A percentile compares a stretch with the other conserved stretches of the same genome.
phyloP scores from a whole-genome alignment of 208 protist species.

The Trichomonas vaginalis region DNA sequence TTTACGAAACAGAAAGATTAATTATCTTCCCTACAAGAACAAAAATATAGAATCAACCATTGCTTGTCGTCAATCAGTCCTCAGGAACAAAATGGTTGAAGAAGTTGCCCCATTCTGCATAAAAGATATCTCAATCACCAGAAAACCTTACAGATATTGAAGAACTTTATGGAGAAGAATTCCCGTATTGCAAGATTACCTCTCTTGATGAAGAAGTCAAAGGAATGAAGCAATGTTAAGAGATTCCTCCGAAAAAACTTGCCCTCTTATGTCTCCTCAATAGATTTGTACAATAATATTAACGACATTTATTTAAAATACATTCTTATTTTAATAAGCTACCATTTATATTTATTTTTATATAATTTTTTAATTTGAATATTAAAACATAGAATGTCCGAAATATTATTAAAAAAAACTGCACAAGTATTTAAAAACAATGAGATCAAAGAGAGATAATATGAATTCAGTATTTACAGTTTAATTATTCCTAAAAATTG shows the following conservation, averaged over 20 bases:
- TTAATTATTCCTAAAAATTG: no score
- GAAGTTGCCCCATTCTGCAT: neutral
- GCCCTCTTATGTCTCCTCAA: no score
- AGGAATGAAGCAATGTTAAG: neutral
- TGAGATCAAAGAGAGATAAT: no score
- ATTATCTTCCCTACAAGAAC: constrained; percentile 76
- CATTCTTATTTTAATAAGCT: no score
- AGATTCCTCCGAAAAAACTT: neutral
- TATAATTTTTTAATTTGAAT: no score
- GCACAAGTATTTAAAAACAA: no score
- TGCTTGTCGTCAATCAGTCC: neutral
- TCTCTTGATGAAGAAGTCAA: neutral
- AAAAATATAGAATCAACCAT: neutral
- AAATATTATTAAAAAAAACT: no score
- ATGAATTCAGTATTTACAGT: no score
- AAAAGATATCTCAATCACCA: neutral
- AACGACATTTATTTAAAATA: no score
- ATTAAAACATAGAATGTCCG: no score
- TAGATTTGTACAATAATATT: no score
- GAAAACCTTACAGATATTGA: neutral
- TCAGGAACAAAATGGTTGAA: neutral
- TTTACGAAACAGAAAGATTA: constrained; percentile 94
- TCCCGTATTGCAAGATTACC: neutral
- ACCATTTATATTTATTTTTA: no score
- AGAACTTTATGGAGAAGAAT: constrained; percentile 8